Percentiles rank a stretch among this genome's conserved stretches.
Evolutionary conservation across 2,329 filamentous ascomycete genomes (phyloP).

Genomic region (Berkeleyomyces basicola): DNA sequence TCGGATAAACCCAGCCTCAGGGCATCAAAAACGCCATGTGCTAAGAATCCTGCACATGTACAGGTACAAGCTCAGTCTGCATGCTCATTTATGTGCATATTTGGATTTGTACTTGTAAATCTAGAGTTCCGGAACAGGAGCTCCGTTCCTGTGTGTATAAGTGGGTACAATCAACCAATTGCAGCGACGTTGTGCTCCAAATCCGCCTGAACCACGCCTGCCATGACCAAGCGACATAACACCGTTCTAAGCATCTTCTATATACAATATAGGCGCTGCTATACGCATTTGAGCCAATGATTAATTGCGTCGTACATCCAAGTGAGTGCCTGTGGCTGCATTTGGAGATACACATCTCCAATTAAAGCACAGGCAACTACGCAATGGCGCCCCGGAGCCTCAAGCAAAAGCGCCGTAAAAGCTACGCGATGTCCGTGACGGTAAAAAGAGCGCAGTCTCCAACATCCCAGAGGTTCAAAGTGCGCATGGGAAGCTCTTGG

Average conservation of each 20-base stretch:
- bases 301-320: neutral
- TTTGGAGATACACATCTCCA: neutral
- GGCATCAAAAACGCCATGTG: neutral
- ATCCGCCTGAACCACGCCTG: neutral
- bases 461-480: no score
- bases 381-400: neutral
- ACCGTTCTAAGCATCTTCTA: neutral
- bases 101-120: neutral
- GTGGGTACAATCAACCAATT: neutral
- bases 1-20: neutral
- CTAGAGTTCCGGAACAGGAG: constrained; percentile 3
- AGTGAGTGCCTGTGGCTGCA: neutral
- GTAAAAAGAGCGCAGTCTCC: no score
- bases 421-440: no score
- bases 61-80: neutral
- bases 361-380: neutral
- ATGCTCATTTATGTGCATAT: no score
- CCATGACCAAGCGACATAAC: neutral
- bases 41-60: neutral
- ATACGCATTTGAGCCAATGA: neutral
- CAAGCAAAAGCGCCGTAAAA: neutral
- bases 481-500: neutral
- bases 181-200: neutral
- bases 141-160: neutral
- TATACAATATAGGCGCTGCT: no score